Evolutionary conservation across 176 grass and related monocot species (phyloP), one percentile per base, ranked within the genome.

Genomic region (Avena eriantha): DNA sequence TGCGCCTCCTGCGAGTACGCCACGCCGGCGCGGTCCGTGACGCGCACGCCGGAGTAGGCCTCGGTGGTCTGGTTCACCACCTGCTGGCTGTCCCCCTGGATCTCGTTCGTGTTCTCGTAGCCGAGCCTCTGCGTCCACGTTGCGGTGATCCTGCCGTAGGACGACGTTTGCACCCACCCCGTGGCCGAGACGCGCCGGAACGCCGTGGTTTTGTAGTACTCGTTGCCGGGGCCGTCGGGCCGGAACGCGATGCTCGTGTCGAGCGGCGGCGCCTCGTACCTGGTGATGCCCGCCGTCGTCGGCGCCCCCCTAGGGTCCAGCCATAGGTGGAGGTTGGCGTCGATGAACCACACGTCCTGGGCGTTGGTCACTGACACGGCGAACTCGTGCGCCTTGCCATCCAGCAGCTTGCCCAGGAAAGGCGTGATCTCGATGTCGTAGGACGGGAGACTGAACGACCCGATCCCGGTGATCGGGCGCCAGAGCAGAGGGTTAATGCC

Each of bases 291-390:
- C 51, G 91, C 96, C 2, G 71, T 29, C 47, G 93, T 91, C 17
- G 78, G 33, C 41, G 59, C 35, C 8, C 89, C 83, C 74, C 84
- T 86, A 0, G 75, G 83, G 75, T 98, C 95, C 23, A 95, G 73
- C 95, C 95, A 98, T 53, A 98, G 91, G 86, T 95, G 95, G 54
- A 98, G 84, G 88, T 98, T 98, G 56, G 89, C 95, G 81, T 98
- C 90, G 5, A 98, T 58, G 80, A 46, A 88, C 95, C 95, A 98
- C 80, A 47, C 77, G 49, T 92, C 26, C 51, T 84, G 74, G 74
- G 86, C 88, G 22, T 90, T 72, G 48, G 93, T 98, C 64, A 98
- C 95, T 22, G 81, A 88, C 80, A 95, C 87, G 7, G 33, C 73
- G 3, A 95, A 78, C 53, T 98, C 82, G 36, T 98, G 95, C 43